phyloP scores from a whole-genome alignment of 495 filamentous ascomycete genomes.

The Daldinia vernicosa region DNA sequence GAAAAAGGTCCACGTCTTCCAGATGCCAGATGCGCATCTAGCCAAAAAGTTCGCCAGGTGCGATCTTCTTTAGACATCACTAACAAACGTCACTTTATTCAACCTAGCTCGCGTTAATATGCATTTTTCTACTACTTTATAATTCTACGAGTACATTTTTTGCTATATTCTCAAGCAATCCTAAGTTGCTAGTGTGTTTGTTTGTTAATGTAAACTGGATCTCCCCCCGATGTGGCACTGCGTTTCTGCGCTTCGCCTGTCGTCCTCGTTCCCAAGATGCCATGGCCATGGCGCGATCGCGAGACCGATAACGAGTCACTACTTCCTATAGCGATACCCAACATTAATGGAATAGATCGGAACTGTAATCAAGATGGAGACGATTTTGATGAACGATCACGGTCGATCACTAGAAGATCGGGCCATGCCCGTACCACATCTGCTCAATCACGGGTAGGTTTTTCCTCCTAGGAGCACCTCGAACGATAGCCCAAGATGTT shows the following conservation, averaged over 20 bases:
- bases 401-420: slow-evolving; percentile 46
- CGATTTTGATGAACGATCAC: slow-evolving; percentile 43
- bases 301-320: slow-evolving; percentile 50
- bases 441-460: slow-evolving; percentile 57
- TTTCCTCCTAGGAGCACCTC: neutral
- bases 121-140: slow-evolving; percentile 25
- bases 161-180: slow-evolving; percentile 15
- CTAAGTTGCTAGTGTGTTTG: slow-evolving; percentile 7
- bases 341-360: slow-evolving; percentile 43
- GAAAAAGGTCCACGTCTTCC: slow-evolving; percentile 28
- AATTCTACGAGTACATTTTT: slow-evolving; percentile 26
- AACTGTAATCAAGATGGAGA: slow-evolving; percentile 42
- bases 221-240: slow-evolving; percentile 40
- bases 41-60: slow-evolving; percentile 24
- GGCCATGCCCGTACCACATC: slow-evolving; percentile 54
- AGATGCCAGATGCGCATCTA: slow-evolving; percentile 34
- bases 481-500: neutral
- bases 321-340: slow-evolving; percentile 48
- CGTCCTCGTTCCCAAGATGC: slow-evolving; percentile 44
- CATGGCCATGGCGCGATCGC: slow-evolving; percentile 51
- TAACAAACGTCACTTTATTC: slow-evolving; percentile 26
- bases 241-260: slow-evolving; percentile 30
- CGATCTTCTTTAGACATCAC: slow-evolving; percentile 12
- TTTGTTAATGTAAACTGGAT: slow-evolving; percentile 24
- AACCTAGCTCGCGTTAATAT: slow-evolving; percentile 14